Base-by-base conservation (phyloP, 139 green algal genomes). In the Coelastrella sp. region DNA sequence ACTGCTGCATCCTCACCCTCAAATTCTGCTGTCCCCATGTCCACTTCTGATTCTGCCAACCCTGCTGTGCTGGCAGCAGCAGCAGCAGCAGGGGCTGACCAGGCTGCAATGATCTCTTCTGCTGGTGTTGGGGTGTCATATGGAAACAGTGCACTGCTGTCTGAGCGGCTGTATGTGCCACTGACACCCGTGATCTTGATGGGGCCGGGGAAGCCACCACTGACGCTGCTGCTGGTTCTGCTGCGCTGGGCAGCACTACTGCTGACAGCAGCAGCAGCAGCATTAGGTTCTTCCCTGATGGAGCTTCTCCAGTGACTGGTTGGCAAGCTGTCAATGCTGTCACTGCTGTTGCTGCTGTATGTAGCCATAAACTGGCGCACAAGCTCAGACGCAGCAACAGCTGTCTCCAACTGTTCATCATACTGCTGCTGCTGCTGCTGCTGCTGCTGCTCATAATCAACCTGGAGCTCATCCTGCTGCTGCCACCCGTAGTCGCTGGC, bases 341-440 rank as follows among this genome's bases (percentile, higher is more conserved):
- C 73, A 58, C 80, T 78, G 27, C 63, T 78, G 56, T 35, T 87
- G 82, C 82, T 78, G 17, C 82, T 68, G 68, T 81, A 57, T 12
- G 68, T 68, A 22, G 61, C 19, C 84, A 88, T 81, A 35, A 88
- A 88, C 49, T 81, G 22, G 10, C 56, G n/a, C 66, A 88, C 84
- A 10, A 81, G 68, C 61, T 88, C 68, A n/a, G 68, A 88, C 12
- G 82, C 82, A 72, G 72, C 82, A 15, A 25, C 68, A 76, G 68
- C 68, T 24, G 68, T 76, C 19, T 25, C 35, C 35, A 49, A 49
- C 1, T 49, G 35, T 49, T 49, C 35, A 49, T 49, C 35, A 49
- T 22, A 72, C 63, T 72, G 63, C 63, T 72, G 63, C 63, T 72
- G 63, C 63, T 72, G 63, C 63, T 72, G 63, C 63, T 72, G 63